Percentiles rank a stretch among this genome's conserved stretches.
Conservation (phyloP, 306 rosid species). For the Cyclanthera cordifolia region DNA sequence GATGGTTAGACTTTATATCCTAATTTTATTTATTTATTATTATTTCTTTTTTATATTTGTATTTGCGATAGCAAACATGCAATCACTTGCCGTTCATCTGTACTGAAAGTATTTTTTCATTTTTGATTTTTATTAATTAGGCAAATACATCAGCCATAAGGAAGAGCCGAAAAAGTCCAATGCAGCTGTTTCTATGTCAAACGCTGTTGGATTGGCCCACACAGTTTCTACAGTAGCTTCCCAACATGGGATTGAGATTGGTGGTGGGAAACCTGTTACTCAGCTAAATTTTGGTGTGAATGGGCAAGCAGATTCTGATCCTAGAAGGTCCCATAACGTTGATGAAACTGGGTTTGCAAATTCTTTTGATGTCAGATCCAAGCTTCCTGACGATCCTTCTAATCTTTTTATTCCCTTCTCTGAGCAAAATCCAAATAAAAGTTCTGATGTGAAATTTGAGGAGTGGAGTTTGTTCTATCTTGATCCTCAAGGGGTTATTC, state of each 20-base stretch:
- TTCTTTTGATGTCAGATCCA: constrained; percentile 22
- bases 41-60: neutral
- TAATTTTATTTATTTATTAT: no score
- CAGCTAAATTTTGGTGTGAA: constrained; percentile 14
- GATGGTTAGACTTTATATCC: constrained; percentile 20
- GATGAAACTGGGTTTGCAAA: constrained; percentile 18
- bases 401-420: constrained; percentile 18
- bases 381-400: constrained; percentile 27
- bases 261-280: neutral
- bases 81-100: neutral
- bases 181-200: neutral
- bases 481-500: constrained; percentile 53
- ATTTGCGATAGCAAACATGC: neutral
- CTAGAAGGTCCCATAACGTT: constrained; percentile 1
- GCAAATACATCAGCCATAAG: constrained; percentile 7
- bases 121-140: constrained; percentile 17
- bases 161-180: constrained; percentile 13
- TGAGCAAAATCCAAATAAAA: constrained; percentile 22
- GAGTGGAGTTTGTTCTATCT: constrained; percentile 37
- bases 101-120: constrained; percentile 3
- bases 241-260: constrained; percentile 16
- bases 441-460: constrained; percentile 22
- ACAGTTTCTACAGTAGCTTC: constrained; percentile 19
- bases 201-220: constrained; percentile 13
- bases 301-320: constrained; percentile 21